Evolutionary conservation across 108 stramenopile genomes (phyloP).

Genomic region (Cyclotella kingstonii): DNA sequence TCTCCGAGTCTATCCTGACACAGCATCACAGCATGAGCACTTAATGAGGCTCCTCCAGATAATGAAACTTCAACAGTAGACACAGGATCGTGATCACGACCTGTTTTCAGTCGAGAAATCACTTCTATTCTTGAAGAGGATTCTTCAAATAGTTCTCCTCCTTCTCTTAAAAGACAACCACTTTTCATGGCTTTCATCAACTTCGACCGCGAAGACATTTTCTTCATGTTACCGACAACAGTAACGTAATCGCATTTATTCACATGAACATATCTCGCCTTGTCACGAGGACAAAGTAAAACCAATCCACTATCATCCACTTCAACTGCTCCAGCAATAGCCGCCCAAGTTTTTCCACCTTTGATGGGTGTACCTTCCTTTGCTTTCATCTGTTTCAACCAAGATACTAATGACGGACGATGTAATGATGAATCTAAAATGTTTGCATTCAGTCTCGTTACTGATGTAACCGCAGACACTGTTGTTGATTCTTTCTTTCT

Average conservation of each 20-base stretch:
- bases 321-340: constrained; percentile 69
- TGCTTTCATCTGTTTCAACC: constrained; percentile 73
- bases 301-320: constrained; percentile 81
- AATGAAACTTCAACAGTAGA: constrained; percentile 55
- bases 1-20: constrained; percentile 65
- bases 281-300: constrained; percentile 66
- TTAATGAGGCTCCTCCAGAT: constrained; percentile 54
- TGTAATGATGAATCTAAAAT: constrained; percentile 17
- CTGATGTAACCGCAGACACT: background rate
- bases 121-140: constrained; percentile 45
- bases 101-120: constrained; percentile 52
- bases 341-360: constrained; percentile 83
- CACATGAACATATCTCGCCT: constrained; percentile 46
- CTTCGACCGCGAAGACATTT: constrained; percentile 42
- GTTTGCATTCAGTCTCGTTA: constrained; percentile 20
- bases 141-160: constrained; percentile 30
- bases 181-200: constrained; percentile 33
- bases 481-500: constrained; percentile 6
- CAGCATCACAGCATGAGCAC: constrained; percentile 48
- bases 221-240: constrained; percentile 73
- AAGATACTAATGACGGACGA: constrained; percentile 68
- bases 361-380: constrained; percentile 68
- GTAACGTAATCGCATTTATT: constrained; percentile 63
- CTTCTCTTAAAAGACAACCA: constrained; percentile 1
- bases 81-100: constrained; percentile 61